Conservation (phyloP, 2,329 filamentous ascomycete species). For the Didymella arachidicola region DNA sequence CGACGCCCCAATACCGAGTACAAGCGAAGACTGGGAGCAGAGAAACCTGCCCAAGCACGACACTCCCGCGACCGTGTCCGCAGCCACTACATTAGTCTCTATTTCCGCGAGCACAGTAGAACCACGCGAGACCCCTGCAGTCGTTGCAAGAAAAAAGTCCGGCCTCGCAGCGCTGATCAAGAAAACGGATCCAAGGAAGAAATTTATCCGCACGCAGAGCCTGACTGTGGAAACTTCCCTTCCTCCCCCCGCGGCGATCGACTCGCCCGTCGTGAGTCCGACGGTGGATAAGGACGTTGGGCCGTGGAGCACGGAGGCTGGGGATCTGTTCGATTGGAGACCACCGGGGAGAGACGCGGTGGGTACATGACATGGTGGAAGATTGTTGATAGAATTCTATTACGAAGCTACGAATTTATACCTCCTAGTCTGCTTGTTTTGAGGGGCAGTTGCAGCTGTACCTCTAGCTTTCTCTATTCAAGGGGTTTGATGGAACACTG, state of each 20-base stretch:
- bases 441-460: no score
- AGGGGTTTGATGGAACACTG: no score
- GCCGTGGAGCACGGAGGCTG: slow-evolving; percentile 74
- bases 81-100: neutral
- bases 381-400: no score
- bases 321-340: slow-evolving; percentile 70
- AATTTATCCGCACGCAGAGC: slow-evolving; percentile 41
- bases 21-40: slow-evolving; percentile 41
- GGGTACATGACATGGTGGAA: neutral
- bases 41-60: slow-evolving; percentile 31
- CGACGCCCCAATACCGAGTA: slow-evolving; percentile 43
- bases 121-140: neutral
- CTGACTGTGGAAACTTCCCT: slow-evolving; percentile 34
- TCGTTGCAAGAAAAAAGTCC: slow-evolving; percentile 22
- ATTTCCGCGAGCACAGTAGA: neutral
- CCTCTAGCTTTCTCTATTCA: no score
- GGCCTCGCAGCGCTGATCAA: slow-evolving; percentile 40
- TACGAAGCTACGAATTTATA: no score
- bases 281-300: slow-evolving; percentile 64
- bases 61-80: neutral
- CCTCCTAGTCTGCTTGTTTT: no score
- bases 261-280: slow-evolving; percentile 32
- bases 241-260: slow-evolving; percentile 25
- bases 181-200: slow-evolving; percentile 42
- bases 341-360: slow-evolving; percentile 51